Evolutionary conservation across 805 yeast genomes (phyloP).

Genomic region (Tetrapisispora pingtungensis): DNA sequence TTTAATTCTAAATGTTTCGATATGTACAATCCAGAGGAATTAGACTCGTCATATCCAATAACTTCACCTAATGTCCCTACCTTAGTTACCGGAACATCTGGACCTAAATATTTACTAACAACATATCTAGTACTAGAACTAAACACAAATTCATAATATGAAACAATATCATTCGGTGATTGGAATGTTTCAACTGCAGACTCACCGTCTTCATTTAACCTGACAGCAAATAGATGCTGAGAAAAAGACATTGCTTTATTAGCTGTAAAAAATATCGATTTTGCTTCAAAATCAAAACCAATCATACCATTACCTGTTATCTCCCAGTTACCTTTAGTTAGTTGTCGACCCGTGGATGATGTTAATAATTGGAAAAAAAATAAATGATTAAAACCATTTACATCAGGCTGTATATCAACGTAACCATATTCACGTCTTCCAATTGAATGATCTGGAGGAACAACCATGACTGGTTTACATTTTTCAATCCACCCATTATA

Average conservation of each 20-base stretch:
- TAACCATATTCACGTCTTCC: slow-evolving; percentile 40
- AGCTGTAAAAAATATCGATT: slow-evolving; percentile 45
- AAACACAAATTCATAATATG: slow-evolving; percentile 38
- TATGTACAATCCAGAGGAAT: slow-evolving; percentile 7
- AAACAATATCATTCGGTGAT: slow-evolving; percentile 12
- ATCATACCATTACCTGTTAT: slow-evolving; percentile 38
- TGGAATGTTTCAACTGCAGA: slow-evolving; percentile 9
- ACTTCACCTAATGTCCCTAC: slow-evolving; percentile 18
- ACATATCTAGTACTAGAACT: slow-evolving; percentile 48
- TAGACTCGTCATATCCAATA: slow-evolving; percentile 5
- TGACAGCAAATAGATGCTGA: slow-evolving; percentile 48
- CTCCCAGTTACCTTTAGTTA: slow-evolving; percentile 44
- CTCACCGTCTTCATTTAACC: slow-evolving; percentile 22
- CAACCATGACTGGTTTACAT: slow-evolving; percentile 30
- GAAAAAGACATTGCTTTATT: slow-evolving; percentile 39
- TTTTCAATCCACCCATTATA: slow-evolving; percentile 56
- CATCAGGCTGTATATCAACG: slow-evolving; percentile 48
- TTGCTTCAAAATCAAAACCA: slow-evolving; percentile 37
- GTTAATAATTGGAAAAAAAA: slow-evolving; percentile 45
- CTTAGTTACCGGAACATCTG: slow-evolving; percentile 16
- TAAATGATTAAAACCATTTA: slow-evolving; percentile 49
- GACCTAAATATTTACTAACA: slow-evolving; percentile 20
- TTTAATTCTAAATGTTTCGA: slow-evolving; percentile 10
- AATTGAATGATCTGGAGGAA: slow-evolving; percentile 29
- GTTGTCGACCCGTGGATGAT: slow-evolving; percentile 31